Percentiles rank a stretch among this genome's conserved stretches.
Evolutionary conservation across 106 monocot genomes (phyloP).

Genomic region (Gastrodia elata): DNA sequence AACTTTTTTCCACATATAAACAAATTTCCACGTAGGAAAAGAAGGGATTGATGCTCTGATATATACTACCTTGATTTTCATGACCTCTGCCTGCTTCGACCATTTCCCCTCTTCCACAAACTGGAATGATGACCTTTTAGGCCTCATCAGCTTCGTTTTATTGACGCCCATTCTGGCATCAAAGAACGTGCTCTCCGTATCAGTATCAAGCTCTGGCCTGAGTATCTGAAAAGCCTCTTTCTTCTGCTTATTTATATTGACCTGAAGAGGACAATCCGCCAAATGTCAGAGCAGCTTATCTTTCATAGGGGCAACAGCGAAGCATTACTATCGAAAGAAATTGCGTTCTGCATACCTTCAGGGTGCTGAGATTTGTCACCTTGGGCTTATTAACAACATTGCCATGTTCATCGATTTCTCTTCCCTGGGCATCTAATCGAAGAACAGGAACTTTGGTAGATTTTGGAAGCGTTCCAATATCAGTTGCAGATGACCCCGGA

Average conservation of each 20-base stretch:
- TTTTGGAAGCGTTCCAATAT: conserved; percentile 42
- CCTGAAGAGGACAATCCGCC: conserved; percentile 27
- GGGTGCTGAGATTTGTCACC: conserved; percentile 71
- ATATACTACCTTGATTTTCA: conserved; percentile 57
- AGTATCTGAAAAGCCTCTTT: conserved; percentile 98
- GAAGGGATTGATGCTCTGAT: not conserved
- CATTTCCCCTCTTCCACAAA: conserved; percentile 97
- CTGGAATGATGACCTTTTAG: conserved; percentile 79
- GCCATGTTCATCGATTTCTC: conserved; percentile 94
- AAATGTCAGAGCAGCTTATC: conserved; percentile 3
- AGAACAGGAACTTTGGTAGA: conserved; percentile 84
- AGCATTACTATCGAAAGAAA: not conserved
- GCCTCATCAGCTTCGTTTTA: conserved; percentile 75
- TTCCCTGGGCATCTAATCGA: conserved; percentile 86
- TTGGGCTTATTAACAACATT: conserved; percentile 69
- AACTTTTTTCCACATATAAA: too few relatives aligned
- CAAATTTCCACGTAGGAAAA: not conserved
- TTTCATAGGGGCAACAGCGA: not conserved
- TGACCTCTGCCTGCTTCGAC: conserved; percentile 76
- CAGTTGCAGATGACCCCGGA: conserved; percentile 47
- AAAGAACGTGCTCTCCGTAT: conserved; percentile 46
- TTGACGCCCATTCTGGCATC: conserved; percentile 82
- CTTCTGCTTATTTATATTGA: conserved; percentile 98
- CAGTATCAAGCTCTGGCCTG: conserved; percentile 73
- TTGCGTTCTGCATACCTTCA: conserved; percentile 42